Percentiles rank a stretch among this genome's conserved stretches.
Conservation (phyloP, 2,329 filamentous ascomycete genomes). For the Falciphora oryzae region DNA sequence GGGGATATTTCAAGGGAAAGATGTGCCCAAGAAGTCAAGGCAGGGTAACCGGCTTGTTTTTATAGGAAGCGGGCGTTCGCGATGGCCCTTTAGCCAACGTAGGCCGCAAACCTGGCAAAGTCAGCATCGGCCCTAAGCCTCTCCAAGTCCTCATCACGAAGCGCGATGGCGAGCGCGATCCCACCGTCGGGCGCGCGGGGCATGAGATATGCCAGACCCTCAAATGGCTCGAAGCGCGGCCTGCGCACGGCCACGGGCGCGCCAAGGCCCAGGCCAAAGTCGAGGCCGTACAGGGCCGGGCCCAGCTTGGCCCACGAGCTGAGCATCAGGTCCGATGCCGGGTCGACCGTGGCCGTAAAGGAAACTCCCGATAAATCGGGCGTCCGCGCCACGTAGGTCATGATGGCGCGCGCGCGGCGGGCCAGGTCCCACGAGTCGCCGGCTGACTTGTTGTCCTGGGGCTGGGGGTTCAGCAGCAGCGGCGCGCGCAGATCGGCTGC, state of each 20-base stretch:
- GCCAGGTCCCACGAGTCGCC: conserved; percentile 1
- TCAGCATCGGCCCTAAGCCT: conserved; percentile 35
- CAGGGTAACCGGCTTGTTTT: too few species aligned
- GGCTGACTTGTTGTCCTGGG: neutral
- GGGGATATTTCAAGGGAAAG: too few species aligned
- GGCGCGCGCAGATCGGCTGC: conserved; percentile 33
- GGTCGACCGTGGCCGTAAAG: conserved; percentile 29
- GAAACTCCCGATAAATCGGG: conserved; percentile 30
- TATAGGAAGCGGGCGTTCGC: too few species aligned
- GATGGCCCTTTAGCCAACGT: conserved; percentile 24
- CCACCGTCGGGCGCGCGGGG: conserved; percentile 36
- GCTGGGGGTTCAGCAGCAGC: conserved; percentile 27
- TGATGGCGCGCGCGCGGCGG: conserved; percentile 31
- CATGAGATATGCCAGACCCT: conserved; percentile 45
- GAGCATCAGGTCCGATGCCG: conserved; percentile 39
- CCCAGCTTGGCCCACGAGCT: conserved; percentile 49
- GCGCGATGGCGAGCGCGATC: conserved; percentile 36
- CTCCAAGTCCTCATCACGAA: conserved; percentile 42
- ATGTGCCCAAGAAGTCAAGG: too few species aligned
- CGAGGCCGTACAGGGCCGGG: conserved; percentile 30
- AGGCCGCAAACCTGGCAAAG: conserved; percentile 32
- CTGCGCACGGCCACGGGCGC: conserved; percentile 40
- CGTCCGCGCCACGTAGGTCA: conserved; percentile 30
- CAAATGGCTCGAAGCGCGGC: conserved; percentile 38
- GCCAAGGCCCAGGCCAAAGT: conserved; percentile 43